Evolutionary conservation across 176 grass and related monocot genomes (phyloP).

Genomic region (Dendrocalamus sinicus): DNA sequence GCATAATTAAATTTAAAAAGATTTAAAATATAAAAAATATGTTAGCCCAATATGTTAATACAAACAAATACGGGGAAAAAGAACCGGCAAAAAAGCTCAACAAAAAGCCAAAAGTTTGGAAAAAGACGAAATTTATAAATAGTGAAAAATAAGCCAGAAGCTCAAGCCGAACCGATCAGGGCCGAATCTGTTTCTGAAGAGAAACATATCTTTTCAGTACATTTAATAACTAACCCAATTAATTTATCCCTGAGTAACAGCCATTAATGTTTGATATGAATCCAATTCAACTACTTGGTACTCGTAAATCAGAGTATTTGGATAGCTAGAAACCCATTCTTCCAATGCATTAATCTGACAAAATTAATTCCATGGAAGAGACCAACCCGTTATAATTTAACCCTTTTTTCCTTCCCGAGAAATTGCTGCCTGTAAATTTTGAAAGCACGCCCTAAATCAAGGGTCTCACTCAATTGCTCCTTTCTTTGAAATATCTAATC

Average conservation of each 20-base stretch:
- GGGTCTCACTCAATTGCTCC: background rate
- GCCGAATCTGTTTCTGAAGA: background rate
- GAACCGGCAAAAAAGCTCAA: no score
- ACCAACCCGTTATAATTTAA: background rate
- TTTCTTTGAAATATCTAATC: background rate
- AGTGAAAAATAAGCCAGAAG: no score
- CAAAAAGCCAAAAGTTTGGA: no score
- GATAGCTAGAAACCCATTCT: background rate
- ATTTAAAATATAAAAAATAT: no score
- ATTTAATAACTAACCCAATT: background rate
- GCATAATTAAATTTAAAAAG: no score
- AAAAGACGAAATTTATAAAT: no score
- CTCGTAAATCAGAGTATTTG: background rate
- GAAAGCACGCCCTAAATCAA: background rate
- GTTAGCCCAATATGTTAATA: no score
- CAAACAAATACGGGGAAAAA: no score
- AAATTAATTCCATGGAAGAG: background rate
- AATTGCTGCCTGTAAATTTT: background rate
- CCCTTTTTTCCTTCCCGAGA: background rate
- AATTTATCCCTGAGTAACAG: background rate
- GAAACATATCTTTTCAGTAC: background rate
- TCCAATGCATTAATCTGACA: background rate
- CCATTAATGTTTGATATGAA: background rate
- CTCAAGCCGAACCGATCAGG: no score
- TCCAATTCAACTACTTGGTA: background rate